Base-by-base conservation (phyloP, 352 stramenopile species). In the Phytophthora cryptogea region DNA sequence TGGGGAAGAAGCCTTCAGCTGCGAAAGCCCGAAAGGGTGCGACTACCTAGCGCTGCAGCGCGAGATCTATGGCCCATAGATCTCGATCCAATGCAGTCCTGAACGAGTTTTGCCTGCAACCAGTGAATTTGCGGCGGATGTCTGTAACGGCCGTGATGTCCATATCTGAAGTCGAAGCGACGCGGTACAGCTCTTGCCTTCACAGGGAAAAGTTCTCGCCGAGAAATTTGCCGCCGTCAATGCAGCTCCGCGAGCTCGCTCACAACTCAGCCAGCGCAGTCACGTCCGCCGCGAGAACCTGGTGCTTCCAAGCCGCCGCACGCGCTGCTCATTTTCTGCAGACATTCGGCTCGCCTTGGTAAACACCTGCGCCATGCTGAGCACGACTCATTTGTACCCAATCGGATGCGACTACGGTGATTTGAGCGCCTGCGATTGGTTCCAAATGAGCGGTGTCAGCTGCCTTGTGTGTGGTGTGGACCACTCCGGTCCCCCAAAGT, bases 161-260 rank as follows among this genome's bases (percentile, higher is more conserved):
- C 55, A 66, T 66, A 51, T 59, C 32, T 51, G 46, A 51, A 52
- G 56, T 16, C 20, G 57, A 66, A 60, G 17, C 41, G 57, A 14
- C 57, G 49, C 49, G 27, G 45, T 43, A 52, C 17, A 27, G n/a
- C 20, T 40, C 8, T 23, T 23, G 20, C 20, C 20, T 23, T 23
- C 20, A 23, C 1, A 1, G 20, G 20, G 20, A 23, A 23, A 23
- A 23, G 20, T 23, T 23, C 20, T 23, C 20, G 20, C 20, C 20
- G 20, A 23, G 20, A 23, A 23, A 1, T 3, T 23, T 23, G 20
- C 20, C 20, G 20, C 20, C 20, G 20, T 2, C 20, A 23, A 23
- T 23, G 20, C 20, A 3, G 20, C 20, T 23, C 20, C 1, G 20
- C 20, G 20, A 23, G 20, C 20, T 23, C 20, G 20, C 20, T 23